Evolutionary conservation across 148 eudicot species (phyloP).

Genomic region (Rhododendron williamsianum): DNA sequence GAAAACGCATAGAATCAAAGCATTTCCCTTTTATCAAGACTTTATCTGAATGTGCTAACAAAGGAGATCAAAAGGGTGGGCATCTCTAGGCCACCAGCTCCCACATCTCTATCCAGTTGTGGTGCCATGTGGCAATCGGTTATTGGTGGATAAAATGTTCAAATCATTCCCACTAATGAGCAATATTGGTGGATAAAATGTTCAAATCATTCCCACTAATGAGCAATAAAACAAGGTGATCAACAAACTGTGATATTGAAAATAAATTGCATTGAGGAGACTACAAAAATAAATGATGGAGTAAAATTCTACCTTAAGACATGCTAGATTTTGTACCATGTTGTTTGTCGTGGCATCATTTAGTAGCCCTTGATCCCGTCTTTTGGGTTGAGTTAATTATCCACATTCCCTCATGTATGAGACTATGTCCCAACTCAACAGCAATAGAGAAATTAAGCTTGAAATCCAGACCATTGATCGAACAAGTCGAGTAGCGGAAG

Average conservation of each 20-base stretch:
- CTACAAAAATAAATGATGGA: not conserved
- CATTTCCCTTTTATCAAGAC: not conserved
- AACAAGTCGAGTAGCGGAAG: not conserved
- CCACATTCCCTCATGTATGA: not conserved
- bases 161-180: not conserved
- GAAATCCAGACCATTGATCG: conserved; percentile 11
- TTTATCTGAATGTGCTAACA: not conserved
- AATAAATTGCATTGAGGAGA: not conserved
- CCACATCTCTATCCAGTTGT: not conserved
- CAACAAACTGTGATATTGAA: not conserved
- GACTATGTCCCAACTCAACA: not conserved
- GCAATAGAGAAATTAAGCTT: conserved; percentile 1
- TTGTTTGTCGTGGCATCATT: not conserved
- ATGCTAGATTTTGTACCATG: not conserved
- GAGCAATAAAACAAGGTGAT: not conserved
- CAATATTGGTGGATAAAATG: not conserved
- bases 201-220: not conserved
- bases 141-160: not conserved
- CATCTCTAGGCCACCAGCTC: conserved; percentile 2
- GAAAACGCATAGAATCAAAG: not conserved
- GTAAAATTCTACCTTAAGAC: not conserved
- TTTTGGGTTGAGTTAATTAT: not conserved
- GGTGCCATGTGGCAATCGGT: not conserved
- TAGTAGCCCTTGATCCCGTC: not conserved
- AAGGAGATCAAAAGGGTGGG: not conserved